Conservation (phyloP, 2,329 filamentous ascomycete genomes). For the Stylonectria norvegica region DNA sequence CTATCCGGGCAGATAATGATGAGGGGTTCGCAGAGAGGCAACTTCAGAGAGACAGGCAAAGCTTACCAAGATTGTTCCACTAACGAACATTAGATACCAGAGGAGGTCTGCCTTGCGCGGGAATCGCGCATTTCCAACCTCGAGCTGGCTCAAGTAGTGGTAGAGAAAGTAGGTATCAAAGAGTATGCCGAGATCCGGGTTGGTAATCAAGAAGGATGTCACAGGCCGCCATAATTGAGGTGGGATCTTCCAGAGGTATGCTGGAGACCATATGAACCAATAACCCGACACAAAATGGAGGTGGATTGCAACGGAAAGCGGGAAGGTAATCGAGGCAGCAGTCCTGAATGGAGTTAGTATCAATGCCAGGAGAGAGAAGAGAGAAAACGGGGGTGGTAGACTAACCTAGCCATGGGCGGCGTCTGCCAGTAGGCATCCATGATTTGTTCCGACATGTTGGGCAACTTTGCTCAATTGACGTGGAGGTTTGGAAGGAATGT, state of each 20-base stretch:
- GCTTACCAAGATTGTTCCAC: slow-evolving; percentile 74
- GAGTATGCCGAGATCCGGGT: slow-evolving; percentile 48
- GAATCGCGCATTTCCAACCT: slow-evolving; percentile 70
- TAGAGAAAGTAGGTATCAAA: slow-evolving; percentile 76
- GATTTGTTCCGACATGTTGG: slow-evolving; percentile 31
- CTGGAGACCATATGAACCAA: slow-evolving; percentile 51
- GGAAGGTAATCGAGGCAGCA: slow-evolving; percentile 58
- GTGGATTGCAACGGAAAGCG: slow-evolving; percentile 58
- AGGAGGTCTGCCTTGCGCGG: slow-evolving; percentile 72
- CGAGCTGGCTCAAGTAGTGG: slow-evolving; percentile 71
- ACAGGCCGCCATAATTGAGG: slow-evolving; percentile 43
- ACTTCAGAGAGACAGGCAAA: slow-evolving; percentile 22
- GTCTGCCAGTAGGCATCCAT: slow-evolving; percentile 38
- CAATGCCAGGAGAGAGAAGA: background rate
- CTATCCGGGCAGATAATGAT: slow-evolving; percentile 81
- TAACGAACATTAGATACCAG: slow-evolving; percentile 74
- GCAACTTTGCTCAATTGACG: slow-evolving; percentile 30
- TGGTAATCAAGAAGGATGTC: slow-evolving; percentile 42
- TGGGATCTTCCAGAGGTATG: slow-evolving; percentile 49
- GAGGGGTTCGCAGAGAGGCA: slow-evolving; percentile 38
- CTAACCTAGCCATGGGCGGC: slow-evolving; percentile 43
- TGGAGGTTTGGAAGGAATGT: slow-evolving; percentile 4
- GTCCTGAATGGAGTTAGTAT: slow-evolving; percentile 50
- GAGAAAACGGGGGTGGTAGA: background rate
- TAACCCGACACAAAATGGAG: slow-evolving; percentile 49